Evolutionary conservation across 1,284 basidiomycete genomes (phyloP).

Genomic region (Irpex sp.): DNA sequence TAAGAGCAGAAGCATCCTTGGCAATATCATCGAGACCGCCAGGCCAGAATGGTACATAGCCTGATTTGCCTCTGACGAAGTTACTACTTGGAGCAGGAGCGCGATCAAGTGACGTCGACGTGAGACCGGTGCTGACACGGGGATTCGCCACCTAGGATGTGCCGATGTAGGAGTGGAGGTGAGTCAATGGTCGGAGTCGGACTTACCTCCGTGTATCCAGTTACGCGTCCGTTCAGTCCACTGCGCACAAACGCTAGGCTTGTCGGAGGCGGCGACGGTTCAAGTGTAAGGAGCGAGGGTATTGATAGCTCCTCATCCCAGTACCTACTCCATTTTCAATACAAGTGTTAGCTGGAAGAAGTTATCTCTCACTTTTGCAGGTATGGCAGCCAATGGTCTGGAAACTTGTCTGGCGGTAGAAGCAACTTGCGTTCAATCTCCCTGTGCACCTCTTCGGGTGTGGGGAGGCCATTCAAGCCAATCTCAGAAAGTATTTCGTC

Average conservation of each 20-base stretch:
- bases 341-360: slow-evolving; percentile 16
- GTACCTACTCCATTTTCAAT: slow-evolving; percentile 39
- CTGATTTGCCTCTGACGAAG: slow-evolving; percentile 91
- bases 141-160: slow-evolving; percentile 42
- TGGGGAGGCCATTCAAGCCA: slow-evolving; percentile 50
- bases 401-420: slow-evolving; percentile 56
- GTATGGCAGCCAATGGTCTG: slow-evolving; percentile 63
- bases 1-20: slow-evolving; percentile 31
- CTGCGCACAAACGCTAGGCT: slow-evolving; percentile 69
- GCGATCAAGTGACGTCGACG: slow-evolving; percentile 79
- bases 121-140: slow-evolving; percentile 52
- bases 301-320: slow-evolving; percentile 62
- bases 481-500: slow-evolving; percentile 43
- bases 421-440: slow-evolving; percentile 67
- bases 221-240: slow-evolving; percentile 76
- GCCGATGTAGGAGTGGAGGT: too few relatives aligned
- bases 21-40: slow-evolving; percentile 74
- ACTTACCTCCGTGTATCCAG: slow-evolving; percentile 71
- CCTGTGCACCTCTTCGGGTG: slow-evolving; percentile 50
- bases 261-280: slow-evolving; percentile 75
- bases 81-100: slow-evolving; percentile 72
- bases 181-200: too few relatives aligned
- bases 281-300: slow-evolving; percentile 55
- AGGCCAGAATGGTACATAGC: slow-evolving; percentile 88
- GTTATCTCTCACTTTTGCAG: slow-evolving; percentile 63